Evolutionary conservation across 306 rosid genomes (phyloP).

Genomic region (Begonia loranthoides): DNA sequence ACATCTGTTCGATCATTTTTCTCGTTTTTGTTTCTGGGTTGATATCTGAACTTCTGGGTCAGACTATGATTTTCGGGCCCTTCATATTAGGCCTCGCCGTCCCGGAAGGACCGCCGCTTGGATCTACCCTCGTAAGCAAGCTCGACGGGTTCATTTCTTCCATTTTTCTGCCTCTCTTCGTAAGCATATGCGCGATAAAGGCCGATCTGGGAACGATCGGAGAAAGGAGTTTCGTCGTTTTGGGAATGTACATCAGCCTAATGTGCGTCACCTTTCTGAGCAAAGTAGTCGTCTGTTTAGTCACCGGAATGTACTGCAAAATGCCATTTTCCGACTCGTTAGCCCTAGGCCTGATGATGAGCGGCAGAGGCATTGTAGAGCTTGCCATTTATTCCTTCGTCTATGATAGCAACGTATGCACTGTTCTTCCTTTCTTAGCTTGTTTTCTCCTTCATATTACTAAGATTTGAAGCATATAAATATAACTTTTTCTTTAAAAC

Average conservation of each 20-base stretch:
- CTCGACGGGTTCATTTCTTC: slow-evolving; percentile 32
- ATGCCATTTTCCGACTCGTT: slow-evolving; percentile 34
- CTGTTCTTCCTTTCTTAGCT: neutral
- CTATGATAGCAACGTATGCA: slow-evolving; percentile 24
- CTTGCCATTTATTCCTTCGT: slow-evolving; percentile 21
- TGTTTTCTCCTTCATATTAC: neutral
- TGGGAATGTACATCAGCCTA: too few species aligned
- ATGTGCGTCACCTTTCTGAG: neutral
- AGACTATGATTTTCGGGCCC: slow-evolving; percentile 27
- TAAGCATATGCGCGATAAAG: slow-evolving; percentile 31
- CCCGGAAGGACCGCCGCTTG: slow-evolving; percentile 67
- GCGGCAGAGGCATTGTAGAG: slow-evolving; percentile 49
- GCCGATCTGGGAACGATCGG: slow-evolving; percentile 14
- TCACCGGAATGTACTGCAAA: slow-evolving; percentile 15
- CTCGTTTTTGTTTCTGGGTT: slow-evolving; percentile 14
- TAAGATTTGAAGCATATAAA: neutral
- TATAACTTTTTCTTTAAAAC: neutral
- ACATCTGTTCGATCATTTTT: slow-evolving; percentile 23
- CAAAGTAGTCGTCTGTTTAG: slow-evolving; percentile 22
- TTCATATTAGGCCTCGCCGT: slow-evolving; percentile 44
- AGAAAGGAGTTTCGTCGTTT: slow-evolving; percentile 1
- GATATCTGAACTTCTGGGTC: slow-evolving; percentile 7
- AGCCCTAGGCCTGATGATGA: slow-evolving; percentile 34
- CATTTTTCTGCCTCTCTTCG: slow-evolving; percentile 43
- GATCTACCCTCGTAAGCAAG: slow-evolving; percentile 38